phyloP scores from a whole-genome alignment of 192 early-diverging fungal genomes.

The Backusella macrospora region DNA sequence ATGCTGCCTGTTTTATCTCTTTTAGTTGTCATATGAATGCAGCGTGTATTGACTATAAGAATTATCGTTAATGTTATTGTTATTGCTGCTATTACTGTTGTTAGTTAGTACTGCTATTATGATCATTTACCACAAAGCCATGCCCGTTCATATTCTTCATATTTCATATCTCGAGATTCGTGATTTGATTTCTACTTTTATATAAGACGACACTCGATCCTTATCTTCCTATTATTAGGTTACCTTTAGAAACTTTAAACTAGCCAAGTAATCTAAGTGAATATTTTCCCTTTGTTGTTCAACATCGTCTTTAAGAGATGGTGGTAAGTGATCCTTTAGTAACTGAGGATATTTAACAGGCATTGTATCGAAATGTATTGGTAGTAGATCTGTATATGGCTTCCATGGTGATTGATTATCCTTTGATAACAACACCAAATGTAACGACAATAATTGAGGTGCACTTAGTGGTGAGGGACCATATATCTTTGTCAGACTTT shows the following conservation, averaged over 20 bases:
- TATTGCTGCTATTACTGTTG: background rate
- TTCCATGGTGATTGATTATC: constrained; percentile 47
- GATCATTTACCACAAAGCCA: constrained; percentile 59
- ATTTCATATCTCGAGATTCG: constrained; percentile 28
- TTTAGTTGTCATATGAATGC: constrained; percentile 52
- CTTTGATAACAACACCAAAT: constrained; percentile 44
- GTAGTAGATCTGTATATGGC: constrained; percentile 52
- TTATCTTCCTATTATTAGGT: background rate
- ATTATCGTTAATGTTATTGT: background rate
- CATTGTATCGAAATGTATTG: constrained; percentile 56
- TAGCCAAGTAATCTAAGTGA: constrained; percentile 41
- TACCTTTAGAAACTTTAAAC: constrained; percentile 33
- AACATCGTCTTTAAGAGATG: constrained; percentile 46
- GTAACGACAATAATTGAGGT: constrained; percentile 52
- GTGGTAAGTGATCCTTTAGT: constrained; percentile 42
- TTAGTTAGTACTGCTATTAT: no score
- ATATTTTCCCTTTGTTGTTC: constrained; percentile 50
- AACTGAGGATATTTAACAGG: constrained; percentile 49
- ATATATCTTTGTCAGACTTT: constrained; percentile 41
- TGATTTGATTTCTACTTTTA: constrained; percentile 25
- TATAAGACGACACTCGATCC: background rate
- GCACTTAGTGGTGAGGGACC: constrained; percentile 43
- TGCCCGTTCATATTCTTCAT: constrained; percentile 57
- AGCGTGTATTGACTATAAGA: constrained; percentile 56
- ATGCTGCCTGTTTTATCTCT: constrained; percentile 52